Conservation (phyloP, 768 basidiomycete species). For the Amanita molliuscula region DNA sequence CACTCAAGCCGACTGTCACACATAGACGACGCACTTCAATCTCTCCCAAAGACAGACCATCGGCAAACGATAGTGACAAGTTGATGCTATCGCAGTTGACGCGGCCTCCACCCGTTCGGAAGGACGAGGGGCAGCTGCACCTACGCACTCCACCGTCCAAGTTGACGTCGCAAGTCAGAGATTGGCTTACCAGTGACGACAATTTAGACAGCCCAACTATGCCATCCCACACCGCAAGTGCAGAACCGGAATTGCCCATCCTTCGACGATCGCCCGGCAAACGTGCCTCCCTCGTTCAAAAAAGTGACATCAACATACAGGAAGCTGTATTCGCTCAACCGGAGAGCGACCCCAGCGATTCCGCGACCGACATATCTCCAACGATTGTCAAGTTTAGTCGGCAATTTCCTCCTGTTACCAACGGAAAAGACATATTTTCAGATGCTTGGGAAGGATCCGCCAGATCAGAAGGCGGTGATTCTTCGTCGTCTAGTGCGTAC, state of each 20-base stretch:
- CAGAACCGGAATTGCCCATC: conserved; percentile 32
- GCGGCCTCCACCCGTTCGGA: neutral
- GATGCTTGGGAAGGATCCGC: neutral
- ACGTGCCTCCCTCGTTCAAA: conserved; percentile 57
- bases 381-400: conserved; percentile 26
- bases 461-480: neutral
- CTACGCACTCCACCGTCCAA: conserved; percentile 1
- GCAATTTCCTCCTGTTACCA: conserved; percentile 25
- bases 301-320: conserved; percentile 26
- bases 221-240: conserved; percentile 11
- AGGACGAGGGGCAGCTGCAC: neutral
- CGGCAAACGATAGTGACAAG: neutral
- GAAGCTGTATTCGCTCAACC: conserved; percentile 28
- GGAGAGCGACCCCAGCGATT: conserved; percentile 13
- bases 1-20: conserved; percentile 33
- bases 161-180: conserved; percentile 24
- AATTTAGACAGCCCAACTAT: conserved; percentile 10
- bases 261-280: conserved; percentile 66
- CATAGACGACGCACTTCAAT: conserved; percentile 38
- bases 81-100: conserved; percentile 1
- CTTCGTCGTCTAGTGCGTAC: conserved; percentile 46
- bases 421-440: conserved; percentile 7
- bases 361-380: conserved; percentile 21
- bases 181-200: conserved; percentile 69
- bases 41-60: conserved; percentile 28